A percentile compares a stretch with the other conserved stretches of the same genome.
These are phyloP conservation scores for Lasiodiplodia sp. DNA, from an alignment of 2,329 filamentous ascomycete genomes.

Conservation along the genomic window DNA sequence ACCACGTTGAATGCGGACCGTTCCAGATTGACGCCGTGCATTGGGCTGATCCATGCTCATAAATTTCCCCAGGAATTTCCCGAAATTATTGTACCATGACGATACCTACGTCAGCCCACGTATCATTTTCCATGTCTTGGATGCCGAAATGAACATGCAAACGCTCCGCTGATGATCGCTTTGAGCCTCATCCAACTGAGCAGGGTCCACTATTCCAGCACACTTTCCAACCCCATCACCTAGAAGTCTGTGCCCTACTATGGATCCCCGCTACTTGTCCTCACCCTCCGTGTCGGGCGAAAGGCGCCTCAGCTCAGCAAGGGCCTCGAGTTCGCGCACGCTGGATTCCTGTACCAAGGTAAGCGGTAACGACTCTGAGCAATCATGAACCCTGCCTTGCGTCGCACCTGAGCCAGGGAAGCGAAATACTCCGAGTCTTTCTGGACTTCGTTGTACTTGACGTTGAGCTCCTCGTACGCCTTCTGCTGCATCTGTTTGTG, in stretches of 20 bases:
- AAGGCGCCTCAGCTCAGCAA: not conserved
- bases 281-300: not conserved
- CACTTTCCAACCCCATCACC: not conserved
- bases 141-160: no score
- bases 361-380: not conserved
- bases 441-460: not conserved
- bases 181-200: not conserved
- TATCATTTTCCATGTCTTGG: not conserved
- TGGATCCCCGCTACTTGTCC: not conserved
- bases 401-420: not conserved
- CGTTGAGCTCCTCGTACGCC: not conserved
- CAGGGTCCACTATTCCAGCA: not conserved
- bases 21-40: constrained; percentile 12
- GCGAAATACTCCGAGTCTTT: not conserved
- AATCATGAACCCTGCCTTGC: not conserved
- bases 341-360: not conserved
- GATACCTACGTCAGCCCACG: not conserved
- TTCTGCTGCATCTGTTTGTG: not conserved
- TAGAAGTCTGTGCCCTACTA: not conserved
- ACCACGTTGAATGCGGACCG: not conserved
- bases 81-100: constrained; percentile 6
- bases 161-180: not conserved
- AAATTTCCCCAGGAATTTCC: not conserved
- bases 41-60: not conserved
- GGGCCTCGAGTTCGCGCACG: not conserved